Conservation (phyloP, 345 rosid species). For the Jatropha curcas region DNA sequence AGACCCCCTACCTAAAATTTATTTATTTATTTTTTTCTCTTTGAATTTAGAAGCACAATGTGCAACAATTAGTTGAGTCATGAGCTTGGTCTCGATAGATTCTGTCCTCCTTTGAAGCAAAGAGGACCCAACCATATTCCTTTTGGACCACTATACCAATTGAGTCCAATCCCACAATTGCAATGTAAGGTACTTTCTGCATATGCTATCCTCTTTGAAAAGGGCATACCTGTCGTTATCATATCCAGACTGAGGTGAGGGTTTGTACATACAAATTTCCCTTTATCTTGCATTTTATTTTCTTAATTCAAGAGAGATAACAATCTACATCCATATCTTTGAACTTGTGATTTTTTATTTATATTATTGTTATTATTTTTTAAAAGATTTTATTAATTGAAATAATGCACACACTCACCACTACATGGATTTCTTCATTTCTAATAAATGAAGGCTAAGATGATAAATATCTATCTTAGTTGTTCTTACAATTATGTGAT, state of each 20-base stretch:
- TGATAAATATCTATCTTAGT: too few relatives aligned
- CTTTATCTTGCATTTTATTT: too few relatives aligned
- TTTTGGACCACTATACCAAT: constrained; percentile 2
- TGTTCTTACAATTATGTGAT: too few relatives aligned
- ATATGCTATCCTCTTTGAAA: background rate
- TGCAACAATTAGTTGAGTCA: background rate
- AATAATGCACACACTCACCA: background rate
- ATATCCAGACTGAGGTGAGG: background rate
- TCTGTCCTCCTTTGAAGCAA: constrained; percentile 14
- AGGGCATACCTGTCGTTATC: constrained; percentile 1
- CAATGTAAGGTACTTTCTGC: background rate
- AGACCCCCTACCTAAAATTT: background rate
- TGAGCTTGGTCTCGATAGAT: background rate
- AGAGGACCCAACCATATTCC: background rate
- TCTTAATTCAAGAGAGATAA: too few relatives aligned
- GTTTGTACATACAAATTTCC: background rate
- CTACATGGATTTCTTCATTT: background rate
- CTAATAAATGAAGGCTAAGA: too few relatives aligned
- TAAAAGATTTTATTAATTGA: background rate
- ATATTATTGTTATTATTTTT: too few relatives aligned
- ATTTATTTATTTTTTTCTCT: background rate
- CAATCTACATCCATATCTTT: too few relatives aligned
- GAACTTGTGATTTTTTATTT: too few relatives aligned
- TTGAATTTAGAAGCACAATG: background rate
- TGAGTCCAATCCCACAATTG: background rate